Conservation (phyloP, 1,139 yeast species). For the Schizosaccharomyces versatilis region DNA sequence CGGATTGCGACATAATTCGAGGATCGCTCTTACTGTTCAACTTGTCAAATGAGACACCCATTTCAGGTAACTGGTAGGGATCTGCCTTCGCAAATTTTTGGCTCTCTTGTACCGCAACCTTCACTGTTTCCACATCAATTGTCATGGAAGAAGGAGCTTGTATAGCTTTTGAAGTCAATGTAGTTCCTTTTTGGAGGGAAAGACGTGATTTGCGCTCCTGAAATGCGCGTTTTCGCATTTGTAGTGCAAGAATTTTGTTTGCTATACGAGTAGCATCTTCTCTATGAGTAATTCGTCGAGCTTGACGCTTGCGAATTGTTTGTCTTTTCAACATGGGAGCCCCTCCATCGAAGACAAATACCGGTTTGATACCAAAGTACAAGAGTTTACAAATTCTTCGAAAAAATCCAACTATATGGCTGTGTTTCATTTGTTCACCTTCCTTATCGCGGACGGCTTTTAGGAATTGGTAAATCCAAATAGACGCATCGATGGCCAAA, state of each 20-base stretch:
- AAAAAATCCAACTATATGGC: constrained; percentile 87
- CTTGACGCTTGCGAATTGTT: constrained; percentile 40
- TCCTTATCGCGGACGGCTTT: constrained; percentile 80
- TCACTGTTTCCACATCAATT: neutral
- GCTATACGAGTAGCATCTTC: constrained; percentile 60
- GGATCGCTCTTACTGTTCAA: constrained; percentile 29
- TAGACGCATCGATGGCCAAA: constrained; percentile 91
- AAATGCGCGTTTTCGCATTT: constrained; percentile 39
- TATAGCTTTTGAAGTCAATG: neutral
- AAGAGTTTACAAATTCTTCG: constrained; percentile 76
- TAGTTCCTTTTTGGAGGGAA: constrained; percentile 7
- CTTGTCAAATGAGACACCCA: constrained; percentile 25
- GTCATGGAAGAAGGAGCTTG: constrained; percentile 4
- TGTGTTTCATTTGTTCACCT: constrained; percentile 54
- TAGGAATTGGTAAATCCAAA: constrained; percentile 92
- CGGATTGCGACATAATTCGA: constrained; percentile 54
- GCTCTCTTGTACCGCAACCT: constrained; percentile 2
- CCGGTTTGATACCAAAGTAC: constrained; percentile 74
- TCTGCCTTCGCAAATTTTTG: constrained; percentile 30
- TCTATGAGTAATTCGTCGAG: constrained; percentile 50
- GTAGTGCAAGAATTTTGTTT: constrained; percentile 54
- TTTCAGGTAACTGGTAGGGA: constrained; percentile 66
- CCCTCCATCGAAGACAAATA: constrained; percentile 94
- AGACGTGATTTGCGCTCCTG: constrained; percentile 17
- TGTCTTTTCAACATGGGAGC: constrained; percentile 68